phyloP scores from a whole-genome alignment of 1,284 basidiomycete species.

The Testicularia cyperi region DNA sequence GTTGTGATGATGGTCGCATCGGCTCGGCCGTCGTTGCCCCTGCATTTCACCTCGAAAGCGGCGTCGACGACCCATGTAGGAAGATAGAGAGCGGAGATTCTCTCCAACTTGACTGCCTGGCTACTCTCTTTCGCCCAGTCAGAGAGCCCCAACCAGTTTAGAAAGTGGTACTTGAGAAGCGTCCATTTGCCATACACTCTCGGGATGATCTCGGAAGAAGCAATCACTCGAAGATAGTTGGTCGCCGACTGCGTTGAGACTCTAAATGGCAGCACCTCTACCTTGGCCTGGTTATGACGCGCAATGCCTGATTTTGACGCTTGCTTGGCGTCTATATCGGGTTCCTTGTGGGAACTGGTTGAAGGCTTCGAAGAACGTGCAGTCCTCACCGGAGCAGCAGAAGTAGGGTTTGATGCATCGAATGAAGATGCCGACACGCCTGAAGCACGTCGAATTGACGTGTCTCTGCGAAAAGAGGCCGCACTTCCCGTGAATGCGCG shows the following conservation, averaged over 20 bases:
- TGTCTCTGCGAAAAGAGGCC: too few relatives aligned
- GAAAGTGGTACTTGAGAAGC: conserved; percentile 11
- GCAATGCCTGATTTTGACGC: conserved; percentile 3
- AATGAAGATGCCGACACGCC: too few relatives aligned
- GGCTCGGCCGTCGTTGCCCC: conserved; percentile 29
- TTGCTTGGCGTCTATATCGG: too few relatives aligned
- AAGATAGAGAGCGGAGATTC: conserved; percentile 30
- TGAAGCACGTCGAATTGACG: too few relatives aligned
- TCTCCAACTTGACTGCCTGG: conserved; percentile 16
- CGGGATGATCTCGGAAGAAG: conserved; percentile 14
- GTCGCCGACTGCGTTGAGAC: conserved; percentile 14
- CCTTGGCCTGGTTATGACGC: conserved; percentile 24
- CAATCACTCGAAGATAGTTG: conserved; percentile 14
- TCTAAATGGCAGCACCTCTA: conserved; percentile 28
- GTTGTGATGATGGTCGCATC: conserved; percentile 25
- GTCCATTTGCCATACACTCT: conserved; percentile 13
- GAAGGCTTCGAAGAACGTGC: not conserved
- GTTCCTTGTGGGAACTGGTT: too few relatives aligned
- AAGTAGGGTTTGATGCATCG: too few relatives aligned
- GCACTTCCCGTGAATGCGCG: too few relatives aligned
- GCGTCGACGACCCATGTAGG: conserved; percentile 36
- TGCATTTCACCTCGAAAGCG: conserved; percentile 31
- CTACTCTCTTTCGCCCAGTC: conserved; percentile 1
- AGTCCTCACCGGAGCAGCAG: too few relatives aligned
- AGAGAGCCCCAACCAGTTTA: conserved; percentile 8